phyloP scores from a whole-genome alignment of 75 land plant genomes.

The Ceratopteris richardii region DNA sequence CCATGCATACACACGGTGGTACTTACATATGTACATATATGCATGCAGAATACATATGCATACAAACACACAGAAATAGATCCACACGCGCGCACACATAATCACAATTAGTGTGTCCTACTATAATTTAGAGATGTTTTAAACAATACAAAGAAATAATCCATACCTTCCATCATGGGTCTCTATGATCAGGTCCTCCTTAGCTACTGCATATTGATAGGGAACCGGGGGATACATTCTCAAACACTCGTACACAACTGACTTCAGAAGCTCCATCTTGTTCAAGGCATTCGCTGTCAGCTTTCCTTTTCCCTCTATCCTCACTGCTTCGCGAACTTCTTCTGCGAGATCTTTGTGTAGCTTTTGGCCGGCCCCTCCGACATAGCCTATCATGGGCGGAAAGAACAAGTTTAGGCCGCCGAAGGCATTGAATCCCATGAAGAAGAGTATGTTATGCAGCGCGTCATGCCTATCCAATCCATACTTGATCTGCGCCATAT shows the following conservation, averaged over 20 bases:
- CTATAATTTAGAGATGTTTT: too few relatives aligned
- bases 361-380: slow-evolving; percentile 2
- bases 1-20: too few relatives aligned
- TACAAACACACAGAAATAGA: too few relatives aligned
- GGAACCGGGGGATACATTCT: slow-evolving; percentile 27
- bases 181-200: slow-evolving; percentile 18
- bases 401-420: slow-evolving; percentile 19
- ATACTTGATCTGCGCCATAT: slow-evolving; percentile 11
- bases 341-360: slow-evolving; percentile 12
- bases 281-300: slow-evolving; percentile 6
- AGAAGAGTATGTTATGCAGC: slow-evolving; percentile 18
- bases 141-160: too few relatives aligned
- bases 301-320: neutral
- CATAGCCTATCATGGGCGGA: slow-evolving; percentile 8
- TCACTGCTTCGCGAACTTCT: slow-evolving; percentile 15
- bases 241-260: slow-evolving; percentile 25
- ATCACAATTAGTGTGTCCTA: too few relatives aligned
- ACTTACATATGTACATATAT: too few relatives aligned
- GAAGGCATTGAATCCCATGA: slow-evolving; percentile 18
- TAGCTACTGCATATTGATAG: slow-evolving; percentile 28
- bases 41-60: too few relatives aligned
- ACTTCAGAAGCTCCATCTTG: slow-evolving; percentile 16
- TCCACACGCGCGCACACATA: too few relatives aligned
- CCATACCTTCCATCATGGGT: slow-evolving; percentile 16
- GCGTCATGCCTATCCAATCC: slow-evolving; percentile 24